Evolutionary conservation across 129 eudicot genomes (phyloP).

Genomic region (Chrysanthemum makinoi): DNA sequence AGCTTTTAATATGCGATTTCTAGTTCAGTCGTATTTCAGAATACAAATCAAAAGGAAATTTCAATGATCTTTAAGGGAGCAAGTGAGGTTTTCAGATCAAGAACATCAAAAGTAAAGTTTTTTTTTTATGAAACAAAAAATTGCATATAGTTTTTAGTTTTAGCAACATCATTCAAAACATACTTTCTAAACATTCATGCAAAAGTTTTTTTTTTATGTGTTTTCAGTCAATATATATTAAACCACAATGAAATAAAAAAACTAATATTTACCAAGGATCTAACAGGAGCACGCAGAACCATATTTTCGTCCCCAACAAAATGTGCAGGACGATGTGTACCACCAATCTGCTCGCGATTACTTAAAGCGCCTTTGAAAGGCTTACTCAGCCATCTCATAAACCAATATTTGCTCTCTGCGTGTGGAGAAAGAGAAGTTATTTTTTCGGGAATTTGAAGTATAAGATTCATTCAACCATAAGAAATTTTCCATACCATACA

Average conservation of each 20-base stretch:
- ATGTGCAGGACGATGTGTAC: slow-evolving; percentile 56
- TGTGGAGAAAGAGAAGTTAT: slow-evolving; percentile 44
- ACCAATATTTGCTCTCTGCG: slow-evolving; percentile 75
- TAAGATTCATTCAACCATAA: slow-evolving; percentile 20
- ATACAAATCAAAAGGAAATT: slow-evolving; percentile 19
- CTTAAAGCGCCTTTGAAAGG: slow-evolving; percentile 61
- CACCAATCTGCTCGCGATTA: slow-evolving; percentile 29
- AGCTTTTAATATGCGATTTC: slow-evolving; percentile 10
- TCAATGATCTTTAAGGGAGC: slow-evolving; percentile 2
- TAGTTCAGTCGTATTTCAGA: slow-evolving; percentile 1
- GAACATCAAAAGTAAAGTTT: slow-evolving; percentile 27
- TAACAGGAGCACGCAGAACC: slow-evolving; percentile 72
- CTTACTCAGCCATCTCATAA: slow-evolving; percentile 91
- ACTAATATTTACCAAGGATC: slow-evolving; percentile 36
- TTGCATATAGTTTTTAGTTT: slow-evolving; percentile 35
- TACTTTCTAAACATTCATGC: slow-evolving; percentile 26
- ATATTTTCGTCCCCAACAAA: slow-evolving; percentile 85
- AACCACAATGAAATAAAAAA: neutral
- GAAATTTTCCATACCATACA: slow-evolving; percentile 51
- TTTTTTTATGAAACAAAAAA: slow-evolving; percentile 12
- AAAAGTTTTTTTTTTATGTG: slow-evolving; percentile 25
- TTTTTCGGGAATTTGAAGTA: no score
- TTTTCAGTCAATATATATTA: neutral
- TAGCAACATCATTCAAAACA: slow-evolving; percentile 29
- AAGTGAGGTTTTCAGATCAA: slow-evolving; percentile 30